Evolutionary conservation across 352 stramenopile species (phyloP), one percentile per base, ranked within the genome.

Genomic region (Aphanomyces stellatus): DNA sequence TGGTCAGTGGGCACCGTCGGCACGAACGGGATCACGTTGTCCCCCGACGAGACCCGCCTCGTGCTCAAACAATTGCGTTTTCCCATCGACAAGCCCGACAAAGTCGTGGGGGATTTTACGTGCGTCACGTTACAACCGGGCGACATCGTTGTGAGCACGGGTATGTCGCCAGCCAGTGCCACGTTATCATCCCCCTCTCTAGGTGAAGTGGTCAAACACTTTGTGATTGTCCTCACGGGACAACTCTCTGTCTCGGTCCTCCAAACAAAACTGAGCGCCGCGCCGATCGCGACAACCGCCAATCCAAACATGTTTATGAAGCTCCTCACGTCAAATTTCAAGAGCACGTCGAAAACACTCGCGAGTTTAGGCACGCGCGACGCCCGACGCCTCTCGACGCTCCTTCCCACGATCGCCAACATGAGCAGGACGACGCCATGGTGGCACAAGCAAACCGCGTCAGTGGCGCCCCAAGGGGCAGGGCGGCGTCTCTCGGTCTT

Each of bases 311-410:
- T 37, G 11, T 57, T 57, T 57, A n/a, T 24, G 11, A 57, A 57
- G 27, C 30, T 57, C 17, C 28, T 67, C n/a, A 67, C 43, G 49
- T 55, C 34, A n/a, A 59, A 67, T 30, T 67, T 67, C 49, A 53
- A 67, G 57, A 59, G 34, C n/a, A 67, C 60, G 19, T 49, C 40
- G 7, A 67, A 67, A 41, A 67, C 60, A 31, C 11, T 67, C 17
- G 49, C 49, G 49, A n/a, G 8, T 11, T 25, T 63, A 17, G 51
- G 25, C 2, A 24, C 17, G 7, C 49, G 60, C 17, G 34, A 67
- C 60, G 60, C n/a, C 7, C 51, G 46, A 28, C 60, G 60, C 8
- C 31, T 49, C 31, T 55, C 51, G 49, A 55, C 60, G 3, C 37
- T 67, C 8, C 43, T 67, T 10, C 60, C 60, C 3, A 41, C 60